Conservation (phyloP, 495 filamentous ascomycete species). For the Penicillium longicatenatum region DNA sequence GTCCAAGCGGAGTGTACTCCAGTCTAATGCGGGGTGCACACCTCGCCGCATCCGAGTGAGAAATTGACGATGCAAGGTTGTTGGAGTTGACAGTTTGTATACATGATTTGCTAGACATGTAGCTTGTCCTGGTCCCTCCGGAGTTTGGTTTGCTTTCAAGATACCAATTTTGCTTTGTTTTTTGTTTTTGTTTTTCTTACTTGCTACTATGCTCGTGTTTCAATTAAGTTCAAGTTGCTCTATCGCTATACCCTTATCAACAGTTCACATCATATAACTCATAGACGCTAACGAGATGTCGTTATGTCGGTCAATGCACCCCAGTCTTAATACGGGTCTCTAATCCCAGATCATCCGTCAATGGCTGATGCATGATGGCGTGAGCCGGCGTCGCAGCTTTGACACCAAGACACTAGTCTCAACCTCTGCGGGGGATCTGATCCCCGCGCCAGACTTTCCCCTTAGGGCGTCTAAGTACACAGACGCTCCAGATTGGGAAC, state of each 20-base stretch:
- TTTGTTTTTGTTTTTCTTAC: background rate
- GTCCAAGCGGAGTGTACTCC: slow-evolving; percentile 33
- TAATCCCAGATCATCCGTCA: background rate
- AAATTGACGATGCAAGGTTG: slow-evolving; percentile 2
- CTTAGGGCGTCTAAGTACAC: background rate
- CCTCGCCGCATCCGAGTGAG: slow-evolving; percentile 42
- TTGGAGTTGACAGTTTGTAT: background rate
- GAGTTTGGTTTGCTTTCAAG: slow-evolving; percentile 9
- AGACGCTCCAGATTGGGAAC: background rate
- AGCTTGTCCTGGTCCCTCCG: background rate
- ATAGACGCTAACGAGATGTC: background rate
- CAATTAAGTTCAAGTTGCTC: background rate
- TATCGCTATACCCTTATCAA: background rate
- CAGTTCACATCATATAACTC: background rate
- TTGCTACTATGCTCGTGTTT: background rate
- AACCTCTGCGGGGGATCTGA: slow-evolving; percentile 1
- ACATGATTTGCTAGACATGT: background rate
- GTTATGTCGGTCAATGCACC: background rate
- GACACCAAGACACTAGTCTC: slow-evolving; percentile 4
- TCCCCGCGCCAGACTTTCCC: slow-evolving; percentile 4
- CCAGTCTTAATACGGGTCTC: background rate
- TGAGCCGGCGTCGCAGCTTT: background rate
- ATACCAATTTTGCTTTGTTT: slow-evolving; percentile 7
- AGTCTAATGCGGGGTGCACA: slow-evolving; percentile 44
- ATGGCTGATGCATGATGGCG: slow-evolving; percentile 7